Evolutionary conservation across 805 yeast species (phyloP).

Genomic region (Kregervanrija delftensis): DNA sequence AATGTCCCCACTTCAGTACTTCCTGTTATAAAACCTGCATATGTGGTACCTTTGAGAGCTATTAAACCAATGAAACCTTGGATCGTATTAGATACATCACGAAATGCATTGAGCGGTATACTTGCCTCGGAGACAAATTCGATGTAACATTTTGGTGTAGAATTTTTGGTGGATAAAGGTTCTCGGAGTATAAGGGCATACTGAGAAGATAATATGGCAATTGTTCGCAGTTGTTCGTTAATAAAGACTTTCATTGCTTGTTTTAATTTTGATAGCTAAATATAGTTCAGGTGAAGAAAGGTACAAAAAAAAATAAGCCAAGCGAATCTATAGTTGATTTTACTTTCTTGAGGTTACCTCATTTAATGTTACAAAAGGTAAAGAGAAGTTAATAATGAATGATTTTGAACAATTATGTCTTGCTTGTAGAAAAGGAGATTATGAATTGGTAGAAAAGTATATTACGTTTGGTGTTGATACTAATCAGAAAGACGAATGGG

Average conservation of each 20-base stretch:
- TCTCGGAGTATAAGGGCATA: slow-evolving; percentile 56
- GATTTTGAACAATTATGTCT: slow-evolving; percentile 44
- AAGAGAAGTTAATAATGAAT: no score
- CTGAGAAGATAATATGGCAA: no score
- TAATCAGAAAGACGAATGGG: slow-evolving; percentile 60
- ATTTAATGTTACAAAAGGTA: no score
- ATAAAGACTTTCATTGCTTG: no score
- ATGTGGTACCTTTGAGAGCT: slow-evolving; percentile 45
- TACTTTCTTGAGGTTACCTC: no score
- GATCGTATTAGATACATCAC: slow-evolving; percentile 6
- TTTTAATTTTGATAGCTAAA: no score
- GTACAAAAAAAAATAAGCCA: no score
- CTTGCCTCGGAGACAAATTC: slow-evolving; percentile 41
- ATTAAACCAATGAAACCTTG: slow-evolving; percentile 60
- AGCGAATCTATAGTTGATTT: no score
- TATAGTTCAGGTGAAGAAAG: no score
- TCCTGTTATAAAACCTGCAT: slow-evolving; percentile 52
- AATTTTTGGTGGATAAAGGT: not conserved
- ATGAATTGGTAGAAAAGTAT: slow-evolving; percentile 53
- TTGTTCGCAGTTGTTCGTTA: no score
- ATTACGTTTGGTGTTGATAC: slow-evolving; percentile 46
- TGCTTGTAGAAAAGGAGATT: slow-evolving; percentile 67
- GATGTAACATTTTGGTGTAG: slow-evolving; percentile 36
- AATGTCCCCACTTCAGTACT: slow-evolving; percentile 50
- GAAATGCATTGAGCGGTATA: slow-evolving; percentile 19